phyloP scores from a whole-genome alignment of 2,329 filamentous ascomycete genomes.

The Verticillium albo-atrum region DNA sequence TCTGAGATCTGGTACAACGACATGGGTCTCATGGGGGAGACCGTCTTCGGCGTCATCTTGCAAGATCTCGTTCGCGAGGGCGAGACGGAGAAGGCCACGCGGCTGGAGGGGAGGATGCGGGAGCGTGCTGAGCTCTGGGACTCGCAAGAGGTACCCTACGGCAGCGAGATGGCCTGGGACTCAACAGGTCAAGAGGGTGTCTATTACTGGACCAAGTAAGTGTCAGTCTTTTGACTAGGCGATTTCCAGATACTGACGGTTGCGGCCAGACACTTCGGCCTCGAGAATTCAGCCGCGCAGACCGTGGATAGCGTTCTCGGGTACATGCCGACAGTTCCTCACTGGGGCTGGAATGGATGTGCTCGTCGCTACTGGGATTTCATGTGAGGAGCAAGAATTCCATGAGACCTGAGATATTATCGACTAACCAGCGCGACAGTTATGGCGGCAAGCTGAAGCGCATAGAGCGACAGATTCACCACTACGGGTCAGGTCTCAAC shows the following conservation, averaged over 20 bases:
- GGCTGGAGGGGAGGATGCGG: slow-evolving; percentile 41
- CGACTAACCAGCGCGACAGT: slow-evolving; percentile 11
- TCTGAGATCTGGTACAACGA: slow-evolving; percentile 37
- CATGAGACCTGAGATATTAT: too few species aligned
- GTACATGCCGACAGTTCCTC: slow-evolving; percentile 52
- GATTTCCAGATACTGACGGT: not conserved
- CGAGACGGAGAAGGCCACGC: slow-evolving; percentile 28
- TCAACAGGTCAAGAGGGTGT: slow-evolving; percentile 58
- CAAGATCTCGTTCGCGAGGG: slow-evolving; percentile 45
- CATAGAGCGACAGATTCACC: slow-evolving; percentile 50
- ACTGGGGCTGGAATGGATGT: slow-evolving; percentile 62
- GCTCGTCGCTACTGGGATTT: slow-evolving; percentile 59
- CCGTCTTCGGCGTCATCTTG: slow-evolving; percentile 49
- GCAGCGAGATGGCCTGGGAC: slow-evolving; percentile 60
- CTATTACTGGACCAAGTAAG: slow-evolving; percentile 51
- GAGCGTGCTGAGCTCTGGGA: slow-evolving; percentile 45
- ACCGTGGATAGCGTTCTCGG: slow-evolving; percentile 49
- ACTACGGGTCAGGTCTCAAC: slow-evolving; percentile 57
- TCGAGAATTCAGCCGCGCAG: slow-evolving; percentile 39
- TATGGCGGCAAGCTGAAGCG: slow-evolving; percentile 36
- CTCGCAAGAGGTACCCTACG: slow-evolving; percentile 47
- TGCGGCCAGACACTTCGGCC: slow-evolving; percentile 40
- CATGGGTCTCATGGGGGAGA: slow-evolving; percentile 56
- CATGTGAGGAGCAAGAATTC: slow-evolving; percentile 26
- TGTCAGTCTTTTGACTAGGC: not conserved